Conservation (phyloP, 2,329 filamentous ascomycete genomes). For the Fusarium sp. region DNA sequence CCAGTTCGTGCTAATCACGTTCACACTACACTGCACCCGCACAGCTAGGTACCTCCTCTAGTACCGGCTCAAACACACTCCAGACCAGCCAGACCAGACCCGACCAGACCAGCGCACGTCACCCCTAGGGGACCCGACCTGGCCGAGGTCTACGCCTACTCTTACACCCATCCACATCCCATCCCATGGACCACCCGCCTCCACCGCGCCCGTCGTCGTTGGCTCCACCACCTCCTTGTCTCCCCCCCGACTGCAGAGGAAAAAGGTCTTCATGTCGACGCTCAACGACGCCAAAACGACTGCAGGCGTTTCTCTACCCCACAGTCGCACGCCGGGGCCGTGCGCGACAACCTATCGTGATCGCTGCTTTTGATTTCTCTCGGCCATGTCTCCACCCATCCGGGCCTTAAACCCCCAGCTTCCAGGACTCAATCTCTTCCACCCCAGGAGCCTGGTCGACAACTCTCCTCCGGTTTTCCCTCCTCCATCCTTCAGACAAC, state of each 20-base stretch:
- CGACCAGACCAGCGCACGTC: slow-evolving; percentile 26
- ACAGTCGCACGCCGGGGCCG: slow-evolving; percentile 41
- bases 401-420: slow-evolving; percentile 44
- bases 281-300: slow-evolving; percentile 25
- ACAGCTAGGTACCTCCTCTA: neutral
- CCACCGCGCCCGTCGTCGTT: slow-evolving; percentile 23
- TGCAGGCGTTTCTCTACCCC: slow-evolving; percentile 41
- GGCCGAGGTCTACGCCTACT: neutral
- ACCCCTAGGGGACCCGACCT: slow-evolving; percentile 17
- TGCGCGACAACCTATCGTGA: slow-evolving; percentile 42
- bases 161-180: slow-evolving; percentile 2
- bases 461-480: slow-evolving; percentile 31
- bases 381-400: slow-evolving; percentile 37
- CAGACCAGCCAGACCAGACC: slow-evolving; percentile 14
- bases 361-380: slow-evolving; percentile 36
- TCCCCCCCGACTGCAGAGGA: slow-evolving; percentile 3
- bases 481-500: slow-evolving; percentile 31
- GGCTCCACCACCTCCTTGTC: slow-evolving; percentile 33
- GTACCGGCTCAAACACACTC: slow-evolving; percentile 25
- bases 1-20: slow-evolving; percentile 3
- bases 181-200: slow-evolving; percentile 15
- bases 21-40: neutral
- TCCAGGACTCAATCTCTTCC: slow-evolving; percentile 40
- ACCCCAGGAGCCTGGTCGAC: slow-evolving; percentile 31
- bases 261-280: slow-evolving; percentile 12